Base-by-base conservation (phyloP, 768 basidiomycete genomes). In the Auricularia sp. region DNA sequence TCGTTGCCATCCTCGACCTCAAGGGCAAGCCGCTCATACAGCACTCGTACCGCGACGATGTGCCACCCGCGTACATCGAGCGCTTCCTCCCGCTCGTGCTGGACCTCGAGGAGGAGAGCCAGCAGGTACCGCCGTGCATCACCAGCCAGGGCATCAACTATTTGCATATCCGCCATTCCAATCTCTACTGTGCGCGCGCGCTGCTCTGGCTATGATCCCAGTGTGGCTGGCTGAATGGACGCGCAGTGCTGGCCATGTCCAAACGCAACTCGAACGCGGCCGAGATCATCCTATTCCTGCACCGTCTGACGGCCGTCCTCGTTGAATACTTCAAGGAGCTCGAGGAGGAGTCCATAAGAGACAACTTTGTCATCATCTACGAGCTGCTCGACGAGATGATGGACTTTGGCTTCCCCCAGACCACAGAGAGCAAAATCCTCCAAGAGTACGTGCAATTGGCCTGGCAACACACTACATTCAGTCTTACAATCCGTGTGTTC, bases 341-440 rank as follows among this genome's bases (percentile, higher is more conserved):
- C 44, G 97, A 99, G 74, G 97, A 98, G 72, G 97, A 99, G 79
- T 95, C 93, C 60, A 98, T 99, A 72, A 83, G 97, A 7, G 97
- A 99, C 76, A 99, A 99, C 72, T 99, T 99, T 72, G 97, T 99
- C 47, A 97, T 99, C 73, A 97, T 99, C 61, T 99, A 97, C 75
- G 96, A 98, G 74, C 84, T 98, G 63, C 83, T 99, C 80, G 96
- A 98, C 71, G 97, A 99, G 80, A 98, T 98, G 93, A 98, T 98
- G 94, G 97, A 99, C 79, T 99, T 97, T 76, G 97, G 97, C 7
- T 98, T 89, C 73, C 96, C 97, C 0, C 97, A 98, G 75, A 99
- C 96, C 51, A 98, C 97, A 16, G 97, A 99, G 79, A 93, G 91
- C 82, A 98, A 99, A 81, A 99, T 98, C 70, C 77, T 98, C 62